A percentile compares a stretch with the other conserved stretches of the same genome.
phyloP scores from a whole-genome alignment of 2,329 filamentous ascomycete species.

The Botryosphaeria dothidea region DNA sequence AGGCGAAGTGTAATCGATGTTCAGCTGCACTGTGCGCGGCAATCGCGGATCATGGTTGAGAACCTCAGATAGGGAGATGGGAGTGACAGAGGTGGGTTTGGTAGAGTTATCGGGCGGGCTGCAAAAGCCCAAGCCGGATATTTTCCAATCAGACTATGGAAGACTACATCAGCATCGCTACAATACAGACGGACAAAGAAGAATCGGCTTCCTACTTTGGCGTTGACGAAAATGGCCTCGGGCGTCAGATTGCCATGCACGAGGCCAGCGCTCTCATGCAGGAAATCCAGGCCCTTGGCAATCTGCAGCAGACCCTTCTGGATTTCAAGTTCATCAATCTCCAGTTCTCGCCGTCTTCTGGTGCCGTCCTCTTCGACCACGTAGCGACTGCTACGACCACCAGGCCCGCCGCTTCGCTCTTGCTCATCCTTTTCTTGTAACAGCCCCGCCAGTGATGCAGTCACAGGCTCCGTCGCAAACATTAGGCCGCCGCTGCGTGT shows the following conservation, averaged over 20 bases:
- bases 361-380: constrained; percentile 79
- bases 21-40: constrained; percentile 79
- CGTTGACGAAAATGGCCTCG: constrained; percentile 89
- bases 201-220: constrained; percentile 64
- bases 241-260: constrained; percentile 95
- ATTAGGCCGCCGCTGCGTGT: constrained; percentile 87
- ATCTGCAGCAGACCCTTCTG: constrained; percentile 94
- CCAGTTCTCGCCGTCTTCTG: constrained; percentile 71
- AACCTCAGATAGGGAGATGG: constrained; percentile 79
- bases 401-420: constrained; percentile 68
- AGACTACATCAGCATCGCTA: constrained; percentile 13
- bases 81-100: constrained; percentile 72
- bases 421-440: constrained; percentile 88
- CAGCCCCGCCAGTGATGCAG: constrained; percentile 79
- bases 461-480: constrained; percentile 92
- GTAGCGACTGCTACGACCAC: constrained; percentile 74
- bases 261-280: constrained; percentile 91
- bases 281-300: constrained; percentile 89
- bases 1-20: constrained; percentile 90
- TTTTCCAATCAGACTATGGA: constrained; percentile 89
- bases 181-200: constrained; percentile 9
- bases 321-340: constrained; percentile 96
- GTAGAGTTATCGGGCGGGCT: constrained; percentile 76
- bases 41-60: constrained; percentile 83
- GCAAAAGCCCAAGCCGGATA: constrained; percentile 90